phyloP scores from a whole-genome alignment of 306 rosid species.

The Gillenia trifoliata region DNA sequence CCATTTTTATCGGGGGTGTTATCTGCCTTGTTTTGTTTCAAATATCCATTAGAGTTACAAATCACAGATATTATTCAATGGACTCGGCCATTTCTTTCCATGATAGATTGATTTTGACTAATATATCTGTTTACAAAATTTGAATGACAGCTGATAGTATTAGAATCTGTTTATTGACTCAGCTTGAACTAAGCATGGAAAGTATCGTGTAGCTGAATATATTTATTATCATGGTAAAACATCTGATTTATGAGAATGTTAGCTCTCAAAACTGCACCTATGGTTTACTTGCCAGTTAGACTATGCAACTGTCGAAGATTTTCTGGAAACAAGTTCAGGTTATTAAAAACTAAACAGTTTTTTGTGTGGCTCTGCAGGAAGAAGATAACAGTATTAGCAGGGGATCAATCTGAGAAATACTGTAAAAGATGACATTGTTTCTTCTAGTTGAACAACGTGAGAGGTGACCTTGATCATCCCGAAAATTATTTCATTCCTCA shows the following conservation, averaged over 20 bases:
- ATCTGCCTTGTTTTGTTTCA: not conserved
- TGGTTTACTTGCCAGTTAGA: too few relatives aligned
- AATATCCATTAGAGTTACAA: not conserved
- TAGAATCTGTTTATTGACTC: not conserved
- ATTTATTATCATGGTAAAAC: not conserved
- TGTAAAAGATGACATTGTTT: not conserved
- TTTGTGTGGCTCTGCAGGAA: not conserved
- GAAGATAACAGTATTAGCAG: not conserved
- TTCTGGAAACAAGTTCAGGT: not conserved
- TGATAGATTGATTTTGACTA: not conserved
- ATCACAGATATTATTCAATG: not conserved
- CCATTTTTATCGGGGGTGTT: not conserved
- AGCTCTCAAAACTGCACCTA: not conserved
- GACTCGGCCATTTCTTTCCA: not conserved
- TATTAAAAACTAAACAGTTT: not conserved
- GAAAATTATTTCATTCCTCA: not conserved
- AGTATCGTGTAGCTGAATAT: not conserved
- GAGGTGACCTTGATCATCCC: not conserved
- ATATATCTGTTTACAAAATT: not conserved
- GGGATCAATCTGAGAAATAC: not conserved
- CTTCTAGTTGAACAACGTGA: not conserved
- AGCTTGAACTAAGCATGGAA: not conserved
- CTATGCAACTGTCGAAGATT: not conserved
- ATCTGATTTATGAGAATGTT: not conserved
- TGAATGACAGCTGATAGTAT: not conserved